Evolutionary conservation across 2,329 filamentous ascomycete species (phyloP).

Genomic region (Ustulina deusta): DNA sequence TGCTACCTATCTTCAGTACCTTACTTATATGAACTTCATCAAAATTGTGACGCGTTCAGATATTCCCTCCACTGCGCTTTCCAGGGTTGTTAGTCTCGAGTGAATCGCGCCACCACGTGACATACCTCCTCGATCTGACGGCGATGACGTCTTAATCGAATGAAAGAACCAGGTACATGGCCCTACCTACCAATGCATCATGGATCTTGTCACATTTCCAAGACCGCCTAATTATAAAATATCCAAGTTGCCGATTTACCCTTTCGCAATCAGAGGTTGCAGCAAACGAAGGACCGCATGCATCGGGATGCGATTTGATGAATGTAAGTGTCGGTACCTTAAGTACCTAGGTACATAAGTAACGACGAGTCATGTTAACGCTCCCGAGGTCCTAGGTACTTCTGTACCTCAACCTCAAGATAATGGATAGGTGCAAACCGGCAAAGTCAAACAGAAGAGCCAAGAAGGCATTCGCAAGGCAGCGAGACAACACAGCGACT

Average conservation of each 20-base stretch:
- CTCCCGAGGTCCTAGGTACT: no score
- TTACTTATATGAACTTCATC: background rate
- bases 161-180: background rate
- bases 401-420: no score
- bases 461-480: no score
- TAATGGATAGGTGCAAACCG: no score
- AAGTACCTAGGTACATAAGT: background rate
- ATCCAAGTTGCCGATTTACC: no score
- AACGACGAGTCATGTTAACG: no score
- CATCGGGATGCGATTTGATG: background rate
- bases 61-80: conserved; percentile 6
- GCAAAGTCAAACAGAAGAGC: no score
- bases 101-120: conserved; percentile 34
- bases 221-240: no score
- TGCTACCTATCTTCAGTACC: background rate
- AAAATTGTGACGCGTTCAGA: conserved; percentile 14
- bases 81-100: background rate
- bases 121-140: background rate
- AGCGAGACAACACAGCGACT: no score
- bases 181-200: no score
- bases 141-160: background rate
- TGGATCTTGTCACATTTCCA: no score
- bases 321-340: background rate
- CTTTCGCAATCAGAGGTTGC: no score
- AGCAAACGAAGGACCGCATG: background rate